Conservation (phyloP, 192 early-diverging fungal genomes). For the Podila epicladia region DNA sequence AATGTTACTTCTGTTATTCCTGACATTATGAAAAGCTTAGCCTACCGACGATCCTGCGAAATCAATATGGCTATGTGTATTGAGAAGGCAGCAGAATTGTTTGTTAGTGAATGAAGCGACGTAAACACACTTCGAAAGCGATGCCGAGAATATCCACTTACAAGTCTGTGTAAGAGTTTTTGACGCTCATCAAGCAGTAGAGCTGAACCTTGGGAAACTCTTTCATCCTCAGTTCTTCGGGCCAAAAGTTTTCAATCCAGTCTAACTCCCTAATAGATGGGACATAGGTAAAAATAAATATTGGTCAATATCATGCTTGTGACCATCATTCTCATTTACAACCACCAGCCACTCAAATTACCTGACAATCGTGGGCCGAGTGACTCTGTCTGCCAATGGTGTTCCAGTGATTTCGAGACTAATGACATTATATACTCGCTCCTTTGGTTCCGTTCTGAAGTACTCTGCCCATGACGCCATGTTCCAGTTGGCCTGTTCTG, state of each 20-base stretch:
- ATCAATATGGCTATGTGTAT: slow-evolving; percentile 67
- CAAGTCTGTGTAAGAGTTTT: slow-evolving; percentile 92
- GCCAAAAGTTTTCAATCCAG: slow-evolving; percentile 92
- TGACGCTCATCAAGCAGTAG: slow-evolving; percentile 94
- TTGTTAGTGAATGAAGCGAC: neutral
- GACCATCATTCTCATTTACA: too few species aligned
- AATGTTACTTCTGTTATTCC: neutral
- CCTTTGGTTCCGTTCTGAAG: slow-evolving; percentile 69
- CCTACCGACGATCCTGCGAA: slow-evolving; percentile 53
- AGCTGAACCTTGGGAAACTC: slow-evolving; percentile 90
- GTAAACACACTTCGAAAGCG: neutral
- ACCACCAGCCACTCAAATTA: slow-evolving; percentile 10
- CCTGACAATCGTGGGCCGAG: slow-evolving; percentile 81
- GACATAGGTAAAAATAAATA: neutral
- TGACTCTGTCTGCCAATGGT: slow-evolving; percentile 69
- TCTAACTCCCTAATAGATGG: slow-evolving; percentile 73
- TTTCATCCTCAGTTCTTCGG: slow-evolving; percentile 62
- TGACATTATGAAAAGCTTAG: slow-evolving; percentile 1
- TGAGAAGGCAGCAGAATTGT: neutral
- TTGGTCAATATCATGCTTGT: neutral
- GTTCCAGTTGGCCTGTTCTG: slow-evolving; percentile 80
- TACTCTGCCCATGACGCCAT: slow-evolving; percentile 88
- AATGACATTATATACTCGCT: slow-evolving; percentile 87
- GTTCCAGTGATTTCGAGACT: slow-evolving; percentile 87
- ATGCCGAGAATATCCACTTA: slow-evolving; percentile 33